A percentile compares a stretch with the other conserved stretches of the same genome.
These are phyloP conservation scores for Rhododendron ovatum DNA, from an alignment of 148 eudicot species.

Conservation along the genomic window DNA sequence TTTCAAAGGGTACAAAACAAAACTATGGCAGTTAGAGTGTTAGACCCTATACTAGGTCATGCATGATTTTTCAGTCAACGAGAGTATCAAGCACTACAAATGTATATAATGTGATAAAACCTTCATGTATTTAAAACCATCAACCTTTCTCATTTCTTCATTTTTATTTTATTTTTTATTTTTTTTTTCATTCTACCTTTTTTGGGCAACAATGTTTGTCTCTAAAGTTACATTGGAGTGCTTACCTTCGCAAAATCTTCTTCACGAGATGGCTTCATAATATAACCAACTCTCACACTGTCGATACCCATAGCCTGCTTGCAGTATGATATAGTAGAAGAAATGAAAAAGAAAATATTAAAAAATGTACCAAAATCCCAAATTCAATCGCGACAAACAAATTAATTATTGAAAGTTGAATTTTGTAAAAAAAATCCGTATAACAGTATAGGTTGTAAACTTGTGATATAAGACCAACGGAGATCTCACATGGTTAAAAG, in stretches of 20 bases:
- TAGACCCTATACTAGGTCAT: not conserved
- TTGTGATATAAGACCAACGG: not conserved
- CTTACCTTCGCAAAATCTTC: constrained; percentile 93
- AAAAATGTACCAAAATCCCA: not conserved
- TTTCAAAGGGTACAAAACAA: not conserved
- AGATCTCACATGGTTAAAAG: not conserved
- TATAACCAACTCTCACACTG: constrained; percentile 57
- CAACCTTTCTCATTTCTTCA: not conserved
- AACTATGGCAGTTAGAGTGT: not conserved
- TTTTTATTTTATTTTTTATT: not conserved
- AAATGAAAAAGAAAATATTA: not conserved
- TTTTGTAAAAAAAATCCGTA: not conserved
- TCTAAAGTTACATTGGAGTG: not conserved
- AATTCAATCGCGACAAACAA: not conserved
- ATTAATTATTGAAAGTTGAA: not conserved
- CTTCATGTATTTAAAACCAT: not conserved
- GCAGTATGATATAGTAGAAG: not conserved
- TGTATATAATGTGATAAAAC: not conserved
- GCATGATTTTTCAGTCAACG: not conserved
- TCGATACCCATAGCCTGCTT: constrained; percentile 47
- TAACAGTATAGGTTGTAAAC: not conserved
- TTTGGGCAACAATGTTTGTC: not conserved
- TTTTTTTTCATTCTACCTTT: not conserved
- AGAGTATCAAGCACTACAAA: not conserved
- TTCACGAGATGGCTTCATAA: constrained; percentile 93